Conservation (phyloP, 352 stramenopile species). For the Phytophthora foliorum region DNA sequence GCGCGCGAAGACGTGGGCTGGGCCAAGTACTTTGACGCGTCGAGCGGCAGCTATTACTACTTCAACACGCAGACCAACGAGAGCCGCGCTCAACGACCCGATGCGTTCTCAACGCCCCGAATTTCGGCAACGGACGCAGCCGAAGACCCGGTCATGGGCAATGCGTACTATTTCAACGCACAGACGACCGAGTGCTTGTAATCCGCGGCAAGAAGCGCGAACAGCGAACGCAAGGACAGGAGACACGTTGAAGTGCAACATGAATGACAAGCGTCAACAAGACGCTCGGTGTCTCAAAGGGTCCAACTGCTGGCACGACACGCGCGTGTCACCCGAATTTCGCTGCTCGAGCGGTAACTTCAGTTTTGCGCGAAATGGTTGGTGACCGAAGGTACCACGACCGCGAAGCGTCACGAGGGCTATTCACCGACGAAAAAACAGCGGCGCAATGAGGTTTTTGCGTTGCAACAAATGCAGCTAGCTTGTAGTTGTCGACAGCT, state of each 20-base stretch:
- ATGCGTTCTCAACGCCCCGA: slow-evolving; percentile 55
- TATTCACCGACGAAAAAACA: too few relatives aligned
- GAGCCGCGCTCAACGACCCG: slow-evolving; percentile 51
- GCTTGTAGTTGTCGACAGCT: too few relatives aligned
- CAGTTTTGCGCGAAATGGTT: slow-evolving; percentile 24
- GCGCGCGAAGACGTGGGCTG: slow-evolving; percentile 34
- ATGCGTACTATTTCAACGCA: slow-evolving; percentile 57
- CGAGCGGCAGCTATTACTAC: slow-evolving; percentile 70
- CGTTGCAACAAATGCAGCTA: too few relatives aligned
- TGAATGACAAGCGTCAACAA: slow-evolving; percentile 1
- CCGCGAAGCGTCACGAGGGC: slow-evolving; percentile 9
- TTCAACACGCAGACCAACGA: slow-evolving; percentile 65
- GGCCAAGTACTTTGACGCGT: slow-evolving; percentile 71
- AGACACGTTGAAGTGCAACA: slow-evolving; percentile 14
- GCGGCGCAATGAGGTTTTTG: too few relatives aligned
- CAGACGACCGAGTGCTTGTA: slow-evolving; percentile 59
- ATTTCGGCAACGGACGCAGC: slow-evolving; percentile 25
- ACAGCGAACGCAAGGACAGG: background rate
- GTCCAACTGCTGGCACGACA: slow-evolving; percentile 23
- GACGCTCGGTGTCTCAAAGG: slow-evolving; percentile 6
- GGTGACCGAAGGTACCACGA: background rate
- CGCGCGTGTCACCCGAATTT: slow-evolving; percentile 29
- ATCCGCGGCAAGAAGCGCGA: background rate
- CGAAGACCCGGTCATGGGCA: slow-evolving; percentile 49
- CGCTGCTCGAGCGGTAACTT: slow-evolving; percentile 23